Conservation (phyloP, 2,329 filamentous ascomycete species). For the Stagonosporopsis chrysanthemi region DNA sequence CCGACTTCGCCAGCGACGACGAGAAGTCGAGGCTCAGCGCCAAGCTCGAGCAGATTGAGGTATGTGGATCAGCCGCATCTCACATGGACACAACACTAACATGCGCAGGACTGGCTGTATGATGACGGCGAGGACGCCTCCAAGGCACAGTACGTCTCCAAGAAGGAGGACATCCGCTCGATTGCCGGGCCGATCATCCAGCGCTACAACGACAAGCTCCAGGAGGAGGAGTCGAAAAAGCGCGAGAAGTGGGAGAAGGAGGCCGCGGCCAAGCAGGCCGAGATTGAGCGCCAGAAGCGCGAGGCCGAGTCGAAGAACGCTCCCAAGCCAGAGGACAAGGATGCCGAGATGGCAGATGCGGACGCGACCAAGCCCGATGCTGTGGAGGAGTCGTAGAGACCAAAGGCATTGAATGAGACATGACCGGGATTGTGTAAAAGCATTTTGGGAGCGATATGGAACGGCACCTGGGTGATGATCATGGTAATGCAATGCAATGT, state of each 20-base stretch:
- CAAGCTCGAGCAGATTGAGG: slow-evolving; percentile 86
- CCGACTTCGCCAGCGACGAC: slow-evolving; percentile 87
- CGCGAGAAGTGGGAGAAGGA: slow-evolving; percentile 71
- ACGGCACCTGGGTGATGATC: slow-evolving; percentile 23
- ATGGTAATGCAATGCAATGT: slow-evolving; percentile 35
- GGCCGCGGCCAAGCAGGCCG: slow-evolving; percentile 67
- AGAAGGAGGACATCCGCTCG: slow-evolving; percentile 93
- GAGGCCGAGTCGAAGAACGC: slow-evolving; percentile 73
- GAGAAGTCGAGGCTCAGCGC: slow-evolving; percentile 87
- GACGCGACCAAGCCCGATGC: slow-evolving; percentile 52
- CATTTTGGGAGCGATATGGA: slow-evolving; percentile 27
- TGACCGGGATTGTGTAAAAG: slow-evolving; percentile 29
- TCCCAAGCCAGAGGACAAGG: slow-evolving; percentile 44
- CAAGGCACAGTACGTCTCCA: slow-evolving; percentile 92
- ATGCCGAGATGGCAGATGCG: slow-evolving; percentile 69
- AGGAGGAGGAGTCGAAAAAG: slow-evolving; percentile 80
- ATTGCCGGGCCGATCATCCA: slow-evolving; percentile 91
- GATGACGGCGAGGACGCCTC: slow-evolving; percentile 94
- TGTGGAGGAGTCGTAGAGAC: slow-evolving; percentile 46
- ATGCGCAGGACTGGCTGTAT: slow-evolving; percentile 89
- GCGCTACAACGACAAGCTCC: slow-evolving; percentile 93
- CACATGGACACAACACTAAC: slow-evolving; percentile 20
- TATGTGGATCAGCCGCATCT: slow-evolving; percentile 57
- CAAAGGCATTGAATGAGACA: slow-evolving; percentile 12
- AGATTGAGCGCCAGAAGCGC: slow-evolving; percentile 77